Conservation (phyloP, 2,329 filamentous ascomycete genomes). For the Alternaria sp. region DNA sequence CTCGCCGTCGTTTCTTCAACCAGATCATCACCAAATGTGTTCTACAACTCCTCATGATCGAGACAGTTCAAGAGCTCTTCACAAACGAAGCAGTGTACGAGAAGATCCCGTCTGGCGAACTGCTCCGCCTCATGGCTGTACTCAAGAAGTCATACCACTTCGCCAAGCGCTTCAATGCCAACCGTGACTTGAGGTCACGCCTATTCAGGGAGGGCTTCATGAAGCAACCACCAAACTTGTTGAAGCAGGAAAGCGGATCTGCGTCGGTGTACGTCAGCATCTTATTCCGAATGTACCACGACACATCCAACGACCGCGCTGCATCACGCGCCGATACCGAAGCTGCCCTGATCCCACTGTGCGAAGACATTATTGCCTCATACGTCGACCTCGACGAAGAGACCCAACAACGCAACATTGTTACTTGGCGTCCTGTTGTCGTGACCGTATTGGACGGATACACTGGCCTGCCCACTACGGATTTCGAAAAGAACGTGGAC, state of each 20-base stretch:
- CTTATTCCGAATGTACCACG: constrained; percentile 95
- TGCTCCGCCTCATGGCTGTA: constrained; percentile 89
- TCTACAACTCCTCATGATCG: constrained; percentile 97
- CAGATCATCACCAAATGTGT: constrained; percentile 99
- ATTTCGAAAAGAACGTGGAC: constrained; percentile 79
- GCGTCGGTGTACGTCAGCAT: constrained; percentile 96
- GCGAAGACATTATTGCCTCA: constrained; percentile 87
- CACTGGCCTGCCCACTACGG: constrained; percentile 77
- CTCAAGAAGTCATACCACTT: constrained; percentile 97
- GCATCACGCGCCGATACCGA: constrained; percentile 84
- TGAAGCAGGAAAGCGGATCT: constrained; percentile 94
- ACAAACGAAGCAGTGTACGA: constrained; percentile 95
- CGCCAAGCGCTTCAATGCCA: constrained; percentile 95
- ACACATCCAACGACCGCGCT: constrained; percentile 81
- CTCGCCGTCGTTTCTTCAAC: constrained; percentile 95
- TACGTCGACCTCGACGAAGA: constrained; percentile 92
- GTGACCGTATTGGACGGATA: constrained; percentile 96
- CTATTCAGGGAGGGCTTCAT: constrained; percentile 99
- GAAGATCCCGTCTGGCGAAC: constrained; percentile 87
- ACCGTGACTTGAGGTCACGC: constrained; percentile 92
- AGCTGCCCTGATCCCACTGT: constrained; percentile 88
- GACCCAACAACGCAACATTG: constrained; percentile 94
- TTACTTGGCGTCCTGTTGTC: constrained; percentile 96
- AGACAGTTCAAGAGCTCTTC: constrained; percentile 98
- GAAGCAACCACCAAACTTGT: constrained; percentile 96